Evolutionary conservation across 139 green algal genomes (phyloP).

Genomic region (Chlorella sp.): DNA sequence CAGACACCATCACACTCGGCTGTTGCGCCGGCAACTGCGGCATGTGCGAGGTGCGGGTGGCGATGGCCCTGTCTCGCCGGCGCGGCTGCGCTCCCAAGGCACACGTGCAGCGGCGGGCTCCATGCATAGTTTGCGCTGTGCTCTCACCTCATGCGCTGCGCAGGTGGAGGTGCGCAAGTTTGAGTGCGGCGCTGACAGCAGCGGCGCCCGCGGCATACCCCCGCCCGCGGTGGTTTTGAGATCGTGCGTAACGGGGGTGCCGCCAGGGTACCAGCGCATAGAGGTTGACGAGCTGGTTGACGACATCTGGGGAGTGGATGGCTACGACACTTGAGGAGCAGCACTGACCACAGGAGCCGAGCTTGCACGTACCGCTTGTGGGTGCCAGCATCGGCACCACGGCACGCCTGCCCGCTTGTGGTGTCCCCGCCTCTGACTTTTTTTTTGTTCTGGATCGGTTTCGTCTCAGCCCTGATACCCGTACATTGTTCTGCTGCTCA

Average conservation of each 20-base stretch:
- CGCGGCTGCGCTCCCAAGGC: neutral
- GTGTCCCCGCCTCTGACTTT: too few species aligned
- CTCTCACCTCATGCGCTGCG: neutral
- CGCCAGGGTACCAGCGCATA: neutral
- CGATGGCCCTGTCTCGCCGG: neutral
- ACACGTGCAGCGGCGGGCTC: too few species aligned
- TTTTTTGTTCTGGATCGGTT: too few species aligned
- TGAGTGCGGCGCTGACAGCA: too few species aligned
- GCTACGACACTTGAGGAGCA: slow-evolving; percentile 10
- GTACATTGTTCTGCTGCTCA: too few species aligned
- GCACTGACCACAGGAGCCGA: too few species aligned
- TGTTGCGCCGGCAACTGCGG: slow-evolving; percentile 30
- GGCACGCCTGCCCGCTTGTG: too few species aligned
- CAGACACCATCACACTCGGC: slow-evolving; percentile 24
- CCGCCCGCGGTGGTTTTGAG: neutral
- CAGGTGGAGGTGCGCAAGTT: slow-evolving; percentile 40
- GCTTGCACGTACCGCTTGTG: too few species aligned
- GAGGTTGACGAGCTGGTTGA: slow-evolving; percentile 14
- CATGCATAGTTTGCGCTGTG: neutral
- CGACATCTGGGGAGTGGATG: slow-evolving; percentile 21
- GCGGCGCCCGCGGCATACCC: neutral
- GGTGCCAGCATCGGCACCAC: too few species aligned
- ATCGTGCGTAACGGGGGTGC: slow-evolving; percentile 15
- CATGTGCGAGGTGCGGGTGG: slow-evolving; percentile 28
- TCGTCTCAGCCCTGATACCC: too few species aligned